Evolutionary conservation across 345 rosid genomes (phyloP), one percentile per base, ranked within the genome.

Genomic region (Kernera saxatilis): DNA sequence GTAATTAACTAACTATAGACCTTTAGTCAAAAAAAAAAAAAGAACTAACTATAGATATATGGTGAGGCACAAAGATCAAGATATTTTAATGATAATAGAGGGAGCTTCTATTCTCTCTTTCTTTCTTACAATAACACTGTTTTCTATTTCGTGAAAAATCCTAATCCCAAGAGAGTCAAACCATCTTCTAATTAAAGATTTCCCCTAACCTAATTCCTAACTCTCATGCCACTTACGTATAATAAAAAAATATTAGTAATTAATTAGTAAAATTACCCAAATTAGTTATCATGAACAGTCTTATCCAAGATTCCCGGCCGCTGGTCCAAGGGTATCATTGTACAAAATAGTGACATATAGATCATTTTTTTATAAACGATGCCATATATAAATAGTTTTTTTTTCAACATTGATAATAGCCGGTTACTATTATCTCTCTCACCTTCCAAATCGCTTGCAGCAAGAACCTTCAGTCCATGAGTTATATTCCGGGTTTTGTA

Each of bases 101-200:
- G 78, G 68, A 67, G 73, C 78, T 67, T 74, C 78, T 74, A 67
- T 74, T 74, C 78, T 74, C 54, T 74, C 36, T 39, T 66, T 45
- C 65, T 72, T 64, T 55, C 50, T 36, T 48, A 57, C 45, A 46
- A 50, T 21, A 7, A 21, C 37, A 66, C 54, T 57, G 11, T 51
- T 46, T 46, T 73, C n/a, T n/a, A n/a, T 39, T 3, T 32, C 53
- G 8, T 39, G 13, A 57, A 32, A 43, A 58, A 25, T 30, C 52
- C 53, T 67, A 74, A 74, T 74, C 73, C 73, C 73, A 74, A 67
- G 73, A 58, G 62, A 74, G 69, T 74, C 73, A 74, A 74, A 59
- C 44, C 37, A 49, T 57, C 54, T 49, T 65, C 36, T 56, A 18
- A 21, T 44, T 33, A 25, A 11, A 7, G 21, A 40, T 60, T 33